Percentiles rank a stretch among this genome's conserved stretches.
phyloP scores from a whole-genome alignment of 192 early-diverging fungal genomes.

The Diversispora epigaea region DNA sequence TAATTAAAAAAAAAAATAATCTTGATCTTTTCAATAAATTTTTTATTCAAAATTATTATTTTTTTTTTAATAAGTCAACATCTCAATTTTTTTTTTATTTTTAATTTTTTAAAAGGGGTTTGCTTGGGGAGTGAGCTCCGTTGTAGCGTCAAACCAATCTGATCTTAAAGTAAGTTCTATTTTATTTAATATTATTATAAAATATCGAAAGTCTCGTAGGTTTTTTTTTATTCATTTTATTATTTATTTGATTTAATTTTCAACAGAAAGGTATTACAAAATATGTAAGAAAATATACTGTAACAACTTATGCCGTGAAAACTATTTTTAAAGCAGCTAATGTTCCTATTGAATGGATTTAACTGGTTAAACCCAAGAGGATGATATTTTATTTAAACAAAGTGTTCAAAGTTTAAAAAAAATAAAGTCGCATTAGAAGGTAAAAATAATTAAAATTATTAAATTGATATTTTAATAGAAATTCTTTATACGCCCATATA shows the following conservation, averaged over 20 bases:
- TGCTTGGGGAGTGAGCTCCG: background rate
- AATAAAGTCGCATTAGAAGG: constrained; percentile 99
- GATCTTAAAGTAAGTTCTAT: background rate
- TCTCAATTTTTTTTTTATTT: too few species aligned
- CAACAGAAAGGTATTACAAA: constrained; percentile 41
- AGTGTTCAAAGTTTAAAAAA: constrained; percentile 85
- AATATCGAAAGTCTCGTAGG: background rate
- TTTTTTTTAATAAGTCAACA: too few species aligned
- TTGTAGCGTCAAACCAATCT: background rate
- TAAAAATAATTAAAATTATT: constrained; percentile 15
- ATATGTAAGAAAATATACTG: constrained; percentile 93
- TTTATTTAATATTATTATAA: background rate
- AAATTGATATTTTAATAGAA: background rate
- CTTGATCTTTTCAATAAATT: too few species aligned
- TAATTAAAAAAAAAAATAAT: too few species aligned
- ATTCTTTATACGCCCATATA: constrained; percentile 88
- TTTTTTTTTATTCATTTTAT: background rate
- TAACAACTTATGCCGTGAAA: constrained; percentile 90
- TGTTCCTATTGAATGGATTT: constrained; percentile 95
- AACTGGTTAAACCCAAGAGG: constrained; percentile 83
- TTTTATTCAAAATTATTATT: too few species aligned
- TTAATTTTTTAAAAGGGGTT: background rate
- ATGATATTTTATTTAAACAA: constrained; percentile 82
- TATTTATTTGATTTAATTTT: background rate
- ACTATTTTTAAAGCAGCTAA: constrained; percentile 90